These are phyloP conservation scores for Dimargaris cristalligena DNA, from an alignment of 192 early-diverging fungal species.

Conservation along the genomic window DNA sequence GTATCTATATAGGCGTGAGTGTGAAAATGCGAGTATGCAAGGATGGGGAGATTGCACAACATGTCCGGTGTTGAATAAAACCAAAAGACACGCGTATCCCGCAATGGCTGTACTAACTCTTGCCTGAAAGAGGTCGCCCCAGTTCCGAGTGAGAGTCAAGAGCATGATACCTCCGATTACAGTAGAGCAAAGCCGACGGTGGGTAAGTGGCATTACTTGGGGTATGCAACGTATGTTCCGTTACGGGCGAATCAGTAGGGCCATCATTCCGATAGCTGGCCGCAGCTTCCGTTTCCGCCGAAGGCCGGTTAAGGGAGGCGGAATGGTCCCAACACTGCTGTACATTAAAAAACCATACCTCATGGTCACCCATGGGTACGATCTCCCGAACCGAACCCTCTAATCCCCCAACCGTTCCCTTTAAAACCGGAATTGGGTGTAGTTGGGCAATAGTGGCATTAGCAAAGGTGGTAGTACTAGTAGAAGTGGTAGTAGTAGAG, in stretches of 20 bases:
- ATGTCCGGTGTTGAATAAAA: too few relatives aligned
- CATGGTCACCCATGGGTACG: constrained; percentile 1
- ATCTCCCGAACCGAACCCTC: background rate
- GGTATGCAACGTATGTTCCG: background rate
- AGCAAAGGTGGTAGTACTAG: too few relatives aligned
- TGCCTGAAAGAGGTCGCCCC: too few relatives aligned
- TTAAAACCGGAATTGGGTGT: background rate
- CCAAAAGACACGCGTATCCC: too few relatives aligned
- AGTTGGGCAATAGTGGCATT: too few relatives aligned
- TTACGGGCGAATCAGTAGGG: background rate
- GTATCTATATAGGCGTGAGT: too few relatives aligned
- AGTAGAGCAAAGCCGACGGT: background rate
- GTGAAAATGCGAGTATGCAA: too few relatives aligned
- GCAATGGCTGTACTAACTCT: too few relatives aligned
- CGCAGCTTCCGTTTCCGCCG: background rate
- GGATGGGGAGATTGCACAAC: too few relatives aligned
- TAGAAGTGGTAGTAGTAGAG: too few relatives aligned
- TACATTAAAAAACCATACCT: background rate
- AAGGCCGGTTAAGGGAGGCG: background rate
- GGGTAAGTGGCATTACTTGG: background rate
- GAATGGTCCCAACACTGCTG: background rate
- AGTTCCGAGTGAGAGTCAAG: too few relatives aligned
- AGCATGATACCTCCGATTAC: background rate
- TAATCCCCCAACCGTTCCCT: constrained; percentile 5
- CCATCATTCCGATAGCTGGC: background rate